Evolutionary conservation across 495 filamentous ascomycete species (phyloP), one percentile per base, ranked within the genome.

Genomic region (Bryoglossum gracile): DNA sequence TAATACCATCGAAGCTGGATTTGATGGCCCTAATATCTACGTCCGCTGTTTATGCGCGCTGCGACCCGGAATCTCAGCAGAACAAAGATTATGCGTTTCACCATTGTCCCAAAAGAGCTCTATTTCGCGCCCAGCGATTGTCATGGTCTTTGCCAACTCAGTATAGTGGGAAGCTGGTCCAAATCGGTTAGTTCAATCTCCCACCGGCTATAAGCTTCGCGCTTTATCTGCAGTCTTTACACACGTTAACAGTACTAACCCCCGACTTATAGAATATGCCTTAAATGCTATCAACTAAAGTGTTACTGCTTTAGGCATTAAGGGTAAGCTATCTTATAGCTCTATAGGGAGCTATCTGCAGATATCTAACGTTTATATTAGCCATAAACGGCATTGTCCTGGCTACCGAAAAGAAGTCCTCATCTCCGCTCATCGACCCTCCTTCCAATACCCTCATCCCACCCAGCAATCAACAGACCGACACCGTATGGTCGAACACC

Each of bases 231-330:
- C 45, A 51, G 18, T 16, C 30, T 41, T 24, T 23, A 17, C 26
- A 32, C 18, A 14, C 26, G 8, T 32, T n/a, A n/a, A 37, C 17
- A 38, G 33, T 32, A 26, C 51, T 51, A 49, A 56, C 54, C 51
- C 17, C 17, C 25, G 18, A 18, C 9, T 24, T 28, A 13, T 57
- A 99, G 92, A 99, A 75, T 99, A 99, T 87, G 92, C 92, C 55
- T 76, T 99, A 58, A 95, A 96, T 65, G 92, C 92, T 43, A 94
- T 97, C 61, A 99, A 99, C 77, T 89, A 95, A 74, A 94, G 92
- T 66, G 90, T 97, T 50, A 99, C 94, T 56, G 89, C 92, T 56
- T 80, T 98, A 22, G 92, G 92, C 57, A 97, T 98, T 73, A 98
- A 98, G 83, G 90, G 90, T 90, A 68, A 37, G 57, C 56, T 44